Evolutionary conservation across 2,329 filamentous ascomycete species (phyloP), one percentile per base, ranked within the genome.

Genomic region (Xenoacremonium recifei): DNA sequence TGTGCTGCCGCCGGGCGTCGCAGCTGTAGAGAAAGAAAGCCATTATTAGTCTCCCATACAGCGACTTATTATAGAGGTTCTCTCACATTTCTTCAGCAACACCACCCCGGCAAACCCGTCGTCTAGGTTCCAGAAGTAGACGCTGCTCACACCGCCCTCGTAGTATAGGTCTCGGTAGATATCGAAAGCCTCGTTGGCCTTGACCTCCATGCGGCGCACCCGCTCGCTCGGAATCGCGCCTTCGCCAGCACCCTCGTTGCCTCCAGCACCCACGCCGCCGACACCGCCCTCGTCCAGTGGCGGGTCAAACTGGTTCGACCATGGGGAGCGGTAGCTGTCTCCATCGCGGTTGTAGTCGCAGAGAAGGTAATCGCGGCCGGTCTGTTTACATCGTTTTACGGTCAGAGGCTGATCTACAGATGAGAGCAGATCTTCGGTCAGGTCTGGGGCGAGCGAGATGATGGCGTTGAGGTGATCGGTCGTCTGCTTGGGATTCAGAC

Each of bases 341-440:
- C 93, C 93, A 70, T 99, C 93, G 52, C 93, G 91, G 78, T 99
- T 99, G 79, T 99, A 99, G 79, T 99, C 93, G 77, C 93, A 99
- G 61, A 96, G 87, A 38, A 99, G 82, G 74, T 96, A 99, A 71
- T 97, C 93, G 55, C 92, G 87, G 58, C 90, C 89, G 21, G 89
- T 87, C 69, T 91, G 87, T 57, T 82, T 82, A 76, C 93, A 97
- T 53, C 88, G 86, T 58, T 86, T 84, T 50, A 95, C 80, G 45
- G 87, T 84, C 43, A 99, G 84, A 18, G 93, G 93, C 68, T 97
- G 92, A 70, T 99, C 93, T 57, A 99, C 93, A 18, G 92, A 96
- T 53, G 92, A 93, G 53, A 99, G 89, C 32, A 99, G 89, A 66
- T 99, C 93, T 76, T 99, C 93, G 61, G 92, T 93, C 46, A 99